These are phyloP conservation scores for Penicillium angulare DNA, from an alignment of 495 filamentous ascomycete genomes.

Conservation along the genomic window DNA sequence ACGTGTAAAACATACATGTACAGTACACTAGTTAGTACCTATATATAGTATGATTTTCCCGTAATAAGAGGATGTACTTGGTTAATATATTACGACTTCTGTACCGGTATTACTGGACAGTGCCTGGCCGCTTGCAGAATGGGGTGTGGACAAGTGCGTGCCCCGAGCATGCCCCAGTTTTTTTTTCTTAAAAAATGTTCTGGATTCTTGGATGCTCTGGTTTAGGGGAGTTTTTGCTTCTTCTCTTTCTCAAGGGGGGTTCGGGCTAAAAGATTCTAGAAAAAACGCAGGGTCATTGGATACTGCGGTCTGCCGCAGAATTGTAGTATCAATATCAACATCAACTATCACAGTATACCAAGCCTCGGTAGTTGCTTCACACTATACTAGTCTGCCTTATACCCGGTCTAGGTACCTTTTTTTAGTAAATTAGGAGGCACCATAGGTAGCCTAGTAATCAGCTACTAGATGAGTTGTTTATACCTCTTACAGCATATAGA, in stretches of 20 bases:
- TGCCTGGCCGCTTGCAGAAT: constrained; percentile 28
- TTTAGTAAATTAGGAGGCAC: no score
- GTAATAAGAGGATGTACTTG: constrained; percentile 8
- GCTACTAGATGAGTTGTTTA: no score
- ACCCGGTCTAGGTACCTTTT: background rate
- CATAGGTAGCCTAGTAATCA: background rate
- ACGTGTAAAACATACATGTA: constrained; percentile 12
- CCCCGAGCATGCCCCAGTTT: constrained; percentile 19
- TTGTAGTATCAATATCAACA: no score
- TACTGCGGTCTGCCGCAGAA: constrained; percentile 19
- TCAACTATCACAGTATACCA: no score
- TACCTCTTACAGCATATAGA: no score
- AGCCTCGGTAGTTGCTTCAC: background rate
- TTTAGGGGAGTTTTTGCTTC: background rate
- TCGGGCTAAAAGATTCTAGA: no score
- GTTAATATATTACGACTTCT: constrained; percentile 13
- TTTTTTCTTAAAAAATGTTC: no score
- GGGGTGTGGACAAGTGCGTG: constrained; percentile 29
- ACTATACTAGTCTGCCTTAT: background rate
- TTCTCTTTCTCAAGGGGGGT: constrained; percentile 1
- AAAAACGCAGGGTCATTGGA: constrained; percentile 6
- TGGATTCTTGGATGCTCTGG: background rate
- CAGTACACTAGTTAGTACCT: constrained; percentile 8
- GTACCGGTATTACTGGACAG: constrained; percentile 9
- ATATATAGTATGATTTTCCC: background rate